Base-by-base conservation (phyloP, 331 rosid species). In the Quercus lobata region DNA sequence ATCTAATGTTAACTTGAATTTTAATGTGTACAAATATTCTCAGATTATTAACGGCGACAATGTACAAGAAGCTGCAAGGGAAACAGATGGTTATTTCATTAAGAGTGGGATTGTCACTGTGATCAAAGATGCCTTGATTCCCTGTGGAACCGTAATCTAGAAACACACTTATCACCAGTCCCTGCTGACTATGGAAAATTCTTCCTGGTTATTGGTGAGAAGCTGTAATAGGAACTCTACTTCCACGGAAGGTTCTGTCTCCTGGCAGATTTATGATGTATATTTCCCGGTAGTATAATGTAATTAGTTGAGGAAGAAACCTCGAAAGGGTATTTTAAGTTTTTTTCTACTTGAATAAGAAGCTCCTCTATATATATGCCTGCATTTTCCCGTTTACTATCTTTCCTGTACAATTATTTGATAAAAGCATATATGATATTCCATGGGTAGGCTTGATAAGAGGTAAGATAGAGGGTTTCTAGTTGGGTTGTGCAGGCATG, bases 31-130 rank as follows among this genome's bases (percentile, higher is more conserved):
- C 2, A 30, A 68, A 32, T 68, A 37, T 70, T 15, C 21, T 58
- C 25, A 65, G 37, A 65, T 25, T 12, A 1, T 18, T 4, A 52
- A 19, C 15, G 75, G 68, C 44, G 99, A 90, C 84, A 76, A 44
- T 78, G 97, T 96, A 62, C 99, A 93, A 91, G 98, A 96, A 90
- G 96, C 98, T 25, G 99, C 99, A 69, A 90, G 99, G 75, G 99
- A 96, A 86, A 90, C 98, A 5, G 98, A 96, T 52, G 99, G 99
- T 6, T 96, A 96, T 76, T 96, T 96, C 93, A 93, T 93, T 75
- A 93, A 93, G 88, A 93, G 99, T 63, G 98, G 97, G 52, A 96
- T 93, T 0, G 99, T 96, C 30, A 96, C 99, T 3, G 84, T 93
- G 80, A 93, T 93, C 85, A 96, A 96, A 89, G 99, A 96, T 84